Evolutionary conservation across 345 rosid species (phyloP), one percentile per base, ranked within the genome.

Genomic region (Pistacia integerrima): DNA sequence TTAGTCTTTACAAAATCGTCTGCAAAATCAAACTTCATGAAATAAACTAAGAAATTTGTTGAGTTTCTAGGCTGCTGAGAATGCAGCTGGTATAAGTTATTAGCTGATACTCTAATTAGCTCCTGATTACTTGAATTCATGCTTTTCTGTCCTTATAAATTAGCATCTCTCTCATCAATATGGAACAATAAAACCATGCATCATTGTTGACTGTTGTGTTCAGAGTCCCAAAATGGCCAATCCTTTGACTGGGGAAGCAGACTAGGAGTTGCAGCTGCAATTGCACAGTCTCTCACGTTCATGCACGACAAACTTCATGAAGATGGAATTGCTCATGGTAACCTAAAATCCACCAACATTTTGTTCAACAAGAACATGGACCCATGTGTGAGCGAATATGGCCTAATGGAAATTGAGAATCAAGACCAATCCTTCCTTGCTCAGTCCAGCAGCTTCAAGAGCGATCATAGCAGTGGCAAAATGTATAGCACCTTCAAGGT

Each of bases 281-380:
- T 86, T n/a, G 76, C 91, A 0, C 78, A 84, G 49, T 84, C 90
- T 33, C 77, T 89, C 48, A 86, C 86, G 74, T 78, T 75, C 57
- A 78, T 86, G 85, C 92, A 89, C 38, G 64, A 72, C 51, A 81
- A 81, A 78, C 86, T 91, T 18, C 44, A 2, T 0, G 79, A 79
- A 64, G 89, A 83, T 66, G 78, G 74, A 55, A 85, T 89, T 14
- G 87, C 88, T n/a, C 92, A 86, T 71, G 94, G 92, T 20, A 91
- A 87, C 85, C 76, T 91, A 74, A 91, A 91, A 79, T 84, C 92
- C 73, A 74, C 89, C 18, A 87, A 87, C 81, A 85, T 89, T 22
- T 66, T 91, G 76, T 80, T 91, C 71, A 63, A 85, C 85, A 64
- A 66, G 54, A 80, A 81, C 18, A 85, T 86, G 87, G 89, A 87